These are phyloP conservation scores for Tulasnella sp. DNA, from an alignment of 768 basidiomycete species.

Conservation along the genomic window DNA sequence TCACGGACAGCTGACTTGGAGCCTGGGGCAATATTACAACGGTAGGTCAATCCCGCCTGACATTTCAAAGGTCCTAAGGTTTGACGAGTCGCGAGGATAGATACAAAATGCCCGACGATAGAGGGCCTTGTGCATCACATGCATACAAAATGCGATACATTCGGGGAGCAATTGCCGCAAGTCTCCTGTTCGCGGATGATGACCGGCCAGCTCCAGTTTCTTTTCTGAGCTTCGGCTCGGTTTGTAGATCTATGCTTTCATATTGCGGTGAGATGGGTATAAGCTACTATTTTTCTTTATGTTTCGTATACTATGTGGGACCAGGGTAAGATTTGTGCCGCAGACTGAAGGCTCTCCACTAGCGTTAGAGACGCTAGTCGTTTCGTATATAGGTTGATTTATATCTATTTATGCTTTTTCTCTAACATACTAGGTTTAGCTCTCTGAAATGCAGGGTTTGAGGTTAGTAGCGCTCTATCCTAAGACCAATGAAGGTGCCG, in stretches of 20 bases:
- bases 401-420: no score
- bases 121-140: not conserved
- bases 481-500: no score
- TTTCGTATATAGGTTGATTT: no score
- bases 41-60: not conserved
- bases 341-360: not conserved
- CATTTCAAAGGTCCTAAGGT: not conserved
- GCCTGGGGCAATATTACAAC: not conserved
- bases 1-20: not conserved
- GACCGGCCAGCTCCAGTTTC: no score
- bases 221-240: not conserved
- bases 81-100: not conserved
- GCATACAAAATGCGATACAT: not conserved
- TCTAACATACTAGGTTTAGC: no score
- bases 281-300: not conserved
- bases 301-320: not conserved
- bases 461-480: no score
- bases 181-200: not conserved
- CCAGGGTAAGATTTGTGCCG: not conserved
- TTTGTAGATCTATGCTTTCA: not conserved
- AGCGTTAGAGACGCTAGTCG: no score
- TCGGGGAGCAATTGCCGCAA: not conserved
- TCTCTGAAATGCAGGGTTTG: no score
- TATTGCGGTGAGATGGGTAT: not conserved
- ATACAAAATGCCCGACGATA: not conserved